Evolutionary conservation across 441 rosid species (phyloP).

Genomic region (Adansonia grandidieri): DNA sequence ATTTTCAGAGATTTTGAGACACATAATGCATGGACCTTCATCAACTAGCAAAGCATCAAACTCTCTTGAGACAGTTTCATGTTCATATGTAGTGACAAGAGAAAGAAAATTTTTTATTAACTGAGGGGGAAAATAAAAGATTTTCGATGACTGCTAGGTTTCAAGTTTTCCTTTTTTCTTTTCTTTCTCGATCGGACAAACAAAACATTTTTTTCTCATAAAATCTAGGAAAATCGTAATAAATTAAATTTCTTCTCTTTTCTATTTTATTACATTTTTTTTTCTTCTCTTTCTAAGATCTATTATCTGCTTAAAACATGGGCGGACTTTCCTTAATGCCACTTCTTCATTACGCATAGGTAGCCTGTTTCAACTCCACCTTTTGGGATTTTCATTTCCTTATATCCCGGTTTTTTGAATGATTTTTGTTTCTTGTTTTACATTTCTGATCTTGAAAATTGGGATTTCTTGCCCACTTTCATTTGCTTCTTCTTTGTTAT

Average conservation of each 20-base stretch:
- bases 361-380: conserved; percentile 53
- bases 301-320: conserved; percentile 56
- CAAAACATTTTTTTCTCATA: conserved; percentile 26
- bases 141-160: conserved; percentile 31
- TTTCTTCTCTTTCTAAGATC: conserved; percentile 27
- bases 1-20: conserved; percentile 34
- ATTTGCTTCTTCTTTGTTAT: conserved; percentile 28
- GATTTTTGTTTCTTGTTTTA: conserved; percentile 43
- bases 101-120: background rate
- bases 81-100: background rate
- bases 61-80: background rate
- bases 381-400: conserved; percentile 55
- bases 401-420: conserved; percentile 50
- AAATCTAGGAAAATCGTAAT: conserved; percentile 39
- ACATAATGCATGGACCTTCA: conserved; percentile 14
- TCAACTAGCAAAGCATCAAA: background rate
- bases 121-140: background rate
- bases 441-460: conserved; percentile 36
- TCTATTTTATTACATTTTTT: background rate
- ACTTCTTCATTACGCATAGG: conserved; percentile 44
- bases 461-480: conserved; percentile 40
- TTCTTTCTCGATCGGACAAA: conserved; percentile 32
- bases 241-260: conserved; percentile 26
- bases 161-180: conserved; percentile 21
- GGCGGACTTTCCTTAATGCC: conserved; percentile 44